Base-by-base conservation (phyloP, 495 filamentous ascomycete species). In the Xylaria acuta region DNA sequence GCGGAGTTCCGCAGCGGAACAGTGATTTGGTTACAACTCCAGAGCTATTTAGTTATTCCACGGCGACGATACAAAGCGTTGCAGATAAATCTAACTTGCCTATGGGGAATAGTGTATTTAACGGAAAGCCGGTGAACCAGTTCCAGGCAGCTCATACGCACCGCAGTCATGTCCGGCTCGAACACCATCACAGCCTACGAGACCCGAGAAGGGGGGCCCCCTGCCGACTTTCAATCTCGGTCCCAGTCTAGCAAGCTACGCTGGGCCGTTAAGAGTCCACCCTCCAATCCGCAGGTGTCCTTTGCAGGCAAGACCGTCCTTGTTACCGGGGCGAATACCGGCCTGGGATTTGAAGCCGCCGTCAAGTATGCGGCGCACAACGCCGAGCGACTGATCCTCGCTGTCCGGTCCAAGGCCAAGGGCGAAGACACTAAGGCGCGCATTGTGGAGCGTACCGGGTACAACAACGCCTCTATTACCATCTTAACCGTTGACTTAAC, bases 311-410 rank as follows among this genome's bases (percentile, higher is more conserved):
- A 87, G 70, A 85, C 84, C 0, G 76, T 88, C 45, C 81, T 89
- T 40, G 79, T 89, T 11, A 86, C 87, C 0, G 87, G 87, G n/a
- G 77, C 84, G 38, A 88, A 87, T 70, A 75, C 78, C 8, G 86
- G 87, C 8, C 78, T 87, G 1, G 86, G 86, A 14, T 76, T 80
- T 22, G 81, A 84, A 67, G 82, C 85, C 8, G 83, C 82, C 14
- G 76, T 79, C n/a, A 84, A 87, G 63, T 79, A 86, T 69, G 75
- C 80, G 9, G 73, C 77, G 2, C 81, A 83, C 1, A 73, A 76
- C 2, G 84, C 82, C 6, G 60, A 72, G 27, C 78, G 75, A 9
- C 75, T 87, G 1, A 84, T 87, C 72, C 80, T 88, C 30, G 85
- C 81, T 0, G 80, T 86, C 12, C 83, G 86, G 27, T 80, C 75